Evolutionary conservation across 2,329 filamentous ascomycete genomes (phyloP).

Genomic region (Colletotrichum lini): DNA sequence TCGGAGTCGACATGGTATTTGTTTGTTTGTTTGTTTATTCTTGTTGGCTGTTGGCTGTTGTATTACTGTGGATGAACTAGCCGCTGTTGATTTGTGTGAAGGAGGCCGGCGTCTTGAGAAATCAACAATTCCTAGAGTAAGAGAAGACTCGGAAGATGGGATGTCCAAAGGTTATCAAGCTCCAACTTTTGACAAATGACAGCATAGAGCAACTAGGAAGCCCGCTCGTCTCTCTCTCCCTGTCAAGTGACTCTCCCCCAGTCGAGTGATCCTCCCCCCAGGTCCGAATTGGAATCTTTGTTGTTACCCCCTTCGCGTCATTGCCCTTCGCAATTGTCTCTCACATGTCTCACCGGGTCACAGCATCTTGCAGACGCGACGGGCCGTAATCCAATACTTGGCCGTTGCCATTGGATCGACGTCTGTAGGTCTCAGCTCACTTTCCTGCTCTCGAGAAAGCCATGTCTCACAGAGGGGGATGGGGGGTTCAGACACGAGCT

Average conservation of each 20-base stretch:
- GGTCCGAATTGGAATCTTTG: constrained; percentile 10
- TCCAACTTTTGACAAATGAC: too few relatives aligned
- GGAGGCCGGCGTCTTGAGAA: background rate
- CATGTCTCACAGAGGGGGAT: constrained; percentile 20
- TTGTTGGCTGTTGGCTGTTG: background rate
- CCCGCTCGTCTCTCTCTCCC: background rate
- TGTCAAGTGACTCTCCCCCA: background rate
- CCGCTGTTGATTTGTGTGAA: too few relatives aligned
- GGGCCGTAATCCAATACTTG: constrained; percentile 29
- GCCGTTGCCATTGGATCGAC: constrained; percentile 24
- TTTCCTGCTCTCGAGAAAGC: constrained; percentile 18
- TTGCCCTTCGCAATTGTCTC: constrained; percentile 4
- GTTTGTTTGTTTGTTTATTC: too few relatives aligned
- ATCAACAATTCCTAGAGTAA: background rate
- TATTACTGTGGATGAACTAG: background rate
- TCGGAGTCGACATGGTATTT: constrained; percentile 51
- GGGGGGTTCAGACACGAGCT: constrained; percentile 5
- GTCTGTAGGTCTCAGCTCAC: background rate
- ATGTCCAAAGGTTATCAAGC: too few relatives aligned
- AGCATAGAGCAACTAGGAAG: too few relatives aligned
- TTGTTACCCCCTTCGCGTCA: constrained; percentile 22
- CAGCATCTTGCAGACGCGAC: constrained; percentile 32
- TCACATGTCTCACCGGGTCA: constrained; percentile 28
- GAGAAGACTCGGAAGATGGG: too few relatives aligned
- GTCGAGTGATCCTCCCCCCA: background rate